These are phyloP conservation scores for Akebia trifoliata DNA, from an alignment of 164 flowering plant species.

Conservation along the genomic window DNA sequence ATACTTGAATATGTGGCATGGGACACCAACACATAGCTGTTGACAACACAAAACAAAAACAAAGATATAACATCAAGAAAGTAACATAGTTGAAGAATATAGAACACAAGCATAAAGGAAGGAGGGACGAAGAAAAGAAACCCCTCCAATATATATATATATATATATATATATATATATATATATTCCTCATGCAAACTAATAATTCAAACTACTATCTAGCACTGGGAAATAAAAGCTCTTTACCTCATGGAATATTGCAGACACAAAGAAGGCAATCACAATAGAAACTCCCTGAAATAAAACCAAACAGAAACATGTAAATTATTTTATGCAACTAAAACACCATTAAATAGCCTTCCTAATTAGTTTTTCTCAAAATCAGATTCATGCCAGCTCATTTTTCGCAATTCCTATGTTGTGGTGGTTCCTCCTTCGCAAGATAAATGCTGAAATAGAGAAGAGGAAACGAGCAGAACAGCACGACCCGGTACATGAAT, in stretches of 20 bases:
- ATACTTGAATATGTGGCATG: slow-evolving; percentile 87
- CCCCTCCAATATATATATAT: background rate
- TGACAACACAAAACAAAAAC: slow-evolving; percentile 1
- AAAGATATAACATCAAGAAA: slow-evolving; percentile 5
- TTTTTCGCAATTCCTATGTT: slow-evolving; percentile 90
- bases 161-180: background rate
- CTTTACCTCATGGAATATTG: slow-evolving; percentile 91
- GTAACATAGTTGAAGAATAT: background rate
- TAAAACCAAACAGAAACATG: background rate
- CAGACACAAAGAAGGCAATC: slow-evolving; percentile 84
- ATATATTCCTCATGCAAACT: background rate
- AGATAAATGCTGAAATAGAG: slow-evolving; percentile 64
- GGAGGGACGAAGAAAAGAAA: background rate
- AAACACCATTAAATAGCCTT: too few species aligned
- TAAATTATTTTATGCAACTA: too few species aligned
- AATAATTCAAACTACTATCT: background rate
- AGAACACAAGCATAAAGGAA: background rate
- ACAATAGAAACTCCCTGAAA: slow-evolving; percentile 66
- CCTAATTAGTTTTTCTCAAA: too few species aligned
- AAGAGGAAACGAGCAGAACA: slow-evolving; percentile 64
- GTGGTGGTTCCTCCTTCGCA: slow-evolving; percentile 67
- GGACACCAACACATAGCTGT: slow-evolving; percentile 90
- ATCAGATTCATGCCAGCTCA: slow-evolving; percentile 58
- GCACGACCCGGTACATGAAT: slow-evolving; percentile 59
- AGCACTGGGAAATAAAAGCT: background rate